A percentile compares a stretch with the other conserved stretches of the same genome.
Evolutionary conservation across 768 basidiomycete species (phyloP).

Genomic region (Podaxis sp.): DNA sequence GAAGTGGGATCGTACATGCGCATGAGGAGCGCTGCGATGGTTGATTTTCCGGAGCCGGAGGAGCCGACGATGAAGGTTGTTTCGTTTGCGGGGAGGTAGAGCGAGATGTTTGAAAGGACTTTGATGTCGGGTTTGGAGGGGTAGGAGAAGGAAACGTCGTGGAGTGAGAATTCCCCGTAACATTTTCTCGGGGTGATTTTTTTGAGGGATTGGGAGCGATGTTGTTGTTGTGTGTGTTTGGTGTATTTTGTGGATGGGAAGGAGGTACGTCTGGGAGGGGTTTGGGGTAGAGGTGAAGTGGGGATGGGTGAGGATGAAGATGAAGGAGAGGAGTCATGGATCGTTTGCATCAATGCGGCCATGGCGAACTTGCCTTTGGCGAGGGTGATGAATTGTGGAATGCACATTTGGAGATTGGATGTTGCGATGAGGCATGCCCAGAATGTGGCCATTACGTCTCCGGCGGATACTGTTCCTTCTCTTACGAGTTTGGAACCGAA

Average conservation of each 20-base stretch:
- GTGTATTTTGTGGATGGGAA: slow-evolving; percentile 44
- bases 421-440: slow-evolving; percentile 95
- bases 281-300: slow-evolving; percentile 23
- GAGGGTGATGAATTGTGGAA: slow-evolving; percentile 75
- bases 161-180: slow-evolving; percentile 71
- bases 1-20: slow-evolving; percentile 74
- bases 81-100: slow-evolving; percentile 71
- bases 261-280: slow-evolving; percentile 41
- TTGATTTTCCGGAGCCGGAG: slow-evolving; percentile 92
- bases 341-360: slow-evolving; percentile 59
- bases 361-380: slow-evolving; percentile 83
- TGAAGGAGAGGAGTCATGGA: slow-evolving; percentile 37
- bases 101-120: slow-evolving; percentile 61
- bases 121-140: slow-evolving; percentile 68
- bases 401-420: slow-evolving; percentile 80
- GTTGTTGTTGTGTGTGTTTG: slow-evolving; percentile 18
- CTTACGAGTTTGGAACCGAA: slow-evolving; percentile 87
- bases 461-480: slow-evolving; percentile 61
- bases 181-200: slow-evolving; percentile 65
- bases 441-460: slow-evolving; percentile 93
- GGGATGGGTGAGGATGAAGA: slow-evolving; percentile 10
- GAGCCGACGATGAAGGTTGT: slow-evolving; percentile 89
- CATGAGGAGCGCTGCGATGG: slow-evolving; percentile 78
- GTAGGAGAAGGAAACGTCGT: slow-evolving; percentile 78
- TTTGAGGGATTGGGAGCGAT: slow-evolving; percentile 30